Base-by-base conservation (phyloP, 2,329 filamentous ascomycete genomes). In the Pyrenochaeta sp. region DNA sequence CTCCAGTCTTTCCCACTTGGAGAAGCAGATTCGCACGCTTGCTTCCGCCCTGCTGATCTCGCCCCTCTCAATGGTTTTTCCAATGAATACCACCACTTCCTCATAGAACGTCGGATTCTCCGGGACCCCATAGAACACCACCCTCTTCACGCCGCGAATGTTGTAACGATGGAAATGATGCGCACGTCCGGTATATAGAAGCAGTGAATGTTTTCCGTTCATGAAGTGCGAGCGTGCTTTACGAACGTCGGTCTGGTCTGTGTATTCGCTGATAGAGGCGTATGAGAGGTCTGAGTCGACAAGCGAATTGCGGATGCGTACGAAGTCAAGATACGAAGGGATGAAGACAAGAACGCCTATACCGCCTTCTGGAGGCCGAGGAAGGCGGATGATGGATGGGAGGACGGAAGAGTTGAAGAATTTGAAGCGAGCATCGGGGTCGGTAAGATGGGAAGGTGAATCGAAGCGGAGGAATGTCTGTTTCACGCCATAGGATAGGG, bases 151-250 rank as follows among this genome's bases (percentile, higher is more conserved):
- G 24, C 95, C 95, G 36, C 88, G 86, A 52, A 99, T 84, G 65
- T 87, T 86, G 73, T 95, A 93, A n/a, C 95, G 86, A 49, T 92
- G 88, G 83, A 98, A 98, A 78, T 99, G 95, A 78, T 99, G 95
- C n/a, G 93, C 91, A 58, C 95, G 89, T 76, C 96, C 94, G 1
- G 93, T 96, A 79, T 98, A 99, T 15, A 99, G 82, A 39, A 99
- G 79, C 19, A 98, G 85, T 22, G 88, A 88, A 74, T 97, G 91
- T 15, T 93, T 85, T 5, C 93, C 95, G 39, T 83, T 90, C 64
- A 92, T 81, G 78, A 99, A 98, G 74, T 97, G 91, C 12, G 91
- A 93, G 25, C 94, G 85, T 8, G 94, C 92, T 39, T 94, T 88
- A 42, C 92, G 90, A 30, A 93, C 90, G 64, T 96, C 92, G 7